phyloP scores from a whole-genome alignment of 495 filamentous ascomycete species.

The Friedmanniomyces simplex region DNA sequence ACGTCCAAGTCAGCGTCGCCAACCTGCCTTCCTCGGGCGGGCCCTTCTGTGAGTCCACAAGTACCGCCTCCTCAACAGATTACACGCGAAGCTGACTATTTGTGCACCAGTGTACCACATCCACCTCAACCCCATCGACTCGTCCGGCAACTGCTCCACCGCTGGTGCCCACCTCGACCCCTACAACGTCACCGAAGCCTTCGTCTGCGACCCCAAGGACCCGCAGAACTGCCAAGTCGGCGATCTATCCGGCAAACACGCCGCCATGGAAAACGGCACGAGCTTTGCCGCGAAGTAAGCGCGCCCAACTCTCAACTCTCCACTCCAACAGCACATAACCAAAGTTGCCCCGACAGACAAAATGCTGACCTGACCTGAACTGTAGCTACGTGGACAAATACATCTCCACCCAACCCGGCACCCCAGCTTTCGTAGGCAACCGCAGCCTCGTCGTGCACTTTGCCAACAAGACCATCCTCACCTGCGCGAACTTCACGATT shows the following conservation, averaged over 20 bases:
- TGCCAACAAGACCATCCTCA: conserved; percentile 57
- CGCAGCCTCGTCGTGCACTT: conserved; percentile 68
- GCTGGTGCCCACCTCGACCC: conserved; percentile 61
- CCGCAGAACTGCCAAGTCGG: conserved; percentile 72
- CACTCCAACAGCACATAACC: too few relatives aligned
- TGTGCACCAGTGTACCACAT: conserved; percentile 66
- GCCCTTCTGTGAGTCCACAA: conserved; percentile 59
- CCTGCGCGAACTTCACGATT: conserved; percentile 58
- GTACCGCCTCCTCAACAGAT: neutral
- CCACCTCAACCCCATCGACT: conserved; percentile 61
- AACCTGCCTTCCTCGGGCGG: conserved; percentile 57
- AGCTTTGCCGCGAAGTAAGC: conserved; percentile 28
- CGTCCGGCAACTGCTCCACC: conserved; percentile 66
- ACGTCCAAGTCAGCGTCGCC: conserved; percentile 48
- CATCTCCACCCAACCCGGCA: conserved; percentile 45
- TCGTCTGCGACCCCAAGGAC: conserved; percentile 49
- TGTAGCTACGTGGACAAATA: conserved; percentile 55
- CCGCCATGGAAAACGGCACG: conserved; percentile 43
- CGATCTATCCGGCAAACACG: conserved; percentile 76
- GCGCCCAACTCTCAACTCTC: too few relatives aligned
- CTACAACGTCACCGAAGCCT: conserved; percentile 51
- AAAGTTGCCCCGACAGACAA: too few relatives aligned
- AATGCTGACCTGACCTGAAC: neutral
- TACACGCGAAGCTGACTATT: neutral
- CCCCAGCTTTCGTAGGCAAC: conserved; percentile 65